Percentiles rank a stretch among this genome's conserved stretches.
Conservation (phyloP, 306 rosid species). For the Castanopsis chinensis region DNA sequence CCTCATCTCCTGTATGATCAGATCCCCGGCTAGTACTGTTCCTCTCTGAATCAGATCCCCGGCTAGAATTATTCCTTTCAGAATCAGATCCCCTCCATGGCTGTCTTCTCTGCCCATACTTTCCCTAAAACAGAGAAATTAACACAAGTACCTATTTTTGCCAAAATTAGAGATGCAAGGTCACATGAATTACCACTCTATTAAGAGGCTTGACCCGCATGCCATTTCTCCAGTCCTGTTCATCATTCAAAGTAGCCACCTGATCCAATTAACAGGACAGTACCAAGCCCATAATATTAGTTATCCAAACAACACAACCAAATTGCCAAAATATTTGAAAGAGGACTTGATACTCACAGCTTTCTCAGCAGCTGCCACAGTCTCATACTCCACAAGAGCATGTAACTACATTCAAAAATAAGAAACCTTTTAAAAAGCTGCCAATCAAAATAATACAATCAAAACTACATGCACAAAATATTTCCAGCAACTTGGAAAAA, state of each 20-base stretch:
- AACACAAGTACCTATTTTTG: slow-evolving; percentile 18
- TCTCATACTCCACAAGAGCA: slow-evolving; percentile 89
- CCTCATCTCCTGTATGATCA: slow-evolving; percentile 63
- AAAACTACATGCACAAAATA: too few species aligned
- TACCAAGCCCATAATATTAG: slow-evolving; percentile 10
- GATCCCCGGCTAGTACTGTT: slow-evolving; percentile 36
- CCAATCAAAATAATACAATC: background rate
- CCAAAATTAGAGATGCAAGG: background rate
- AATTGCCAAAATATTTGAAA: slow-evolving; percentile 2
- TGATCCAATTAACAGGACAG: slow-evolving; percentile 26
- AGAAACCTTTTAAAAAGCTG: background rate
- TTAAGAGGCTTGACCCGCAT: slow-evolving; percentile 87
- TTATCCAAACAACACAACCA: slow-evolving; percentile 5
- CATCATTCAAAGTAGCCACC: slow-evolving; percentile 77
- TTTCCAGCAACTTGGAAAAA: too few species aligned
- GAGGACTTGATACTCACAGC: slow-evolving; percentile 65
- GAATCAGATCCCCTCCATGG: slow-evolving; percentile 57
- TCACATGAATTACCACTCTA: slow-evolving; percentile 46
- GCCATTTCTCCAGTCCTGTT: slow-evolving; percentile 95
- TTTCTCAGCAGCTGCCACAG: slow-evolving; percentile 84
- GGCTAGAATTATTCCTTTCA: slow-evolving; percentile 55
- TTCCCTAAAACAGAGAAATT: slow-evolving; percentile 44
- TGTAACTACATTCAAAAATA: slow-evolving; percentile 51
- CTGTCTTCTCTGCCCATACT: slow-evolving; percentile 71
- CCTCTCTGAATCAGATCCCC: slow-evolving; percentile 51